These are phyloP conservation scores for Aristolochia californica DNA, from an alignment of 164 flowering plant species.

Conservation along the genomic window DNA sequence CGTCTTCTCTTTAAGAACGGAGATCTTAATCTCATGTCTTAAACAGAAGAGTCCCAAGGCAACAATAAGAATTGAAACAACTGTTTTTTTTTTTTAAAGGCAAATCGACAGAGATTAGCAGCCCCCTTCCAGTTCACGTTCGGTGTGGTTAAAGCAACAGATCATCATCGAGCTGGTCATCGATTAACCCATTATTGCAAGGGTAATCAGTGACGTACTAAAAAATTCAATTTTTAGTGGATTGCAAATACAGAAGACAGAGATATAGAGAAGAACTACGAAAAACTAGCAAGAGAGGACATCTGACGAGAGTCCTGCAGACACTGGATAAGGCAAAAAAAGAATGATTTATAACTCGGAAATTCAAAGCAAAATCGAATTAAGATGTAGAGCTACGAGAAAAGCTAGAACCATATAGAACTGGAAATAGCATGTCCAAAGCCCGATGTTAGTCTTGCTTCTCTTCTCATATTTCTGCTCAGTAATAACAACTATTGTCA, in stretches of 20 bases:
- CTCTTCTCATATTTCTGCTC: background rate
- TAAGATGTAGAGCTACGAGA: conserved; percentile 1
- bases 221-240: background rate
- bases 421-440: conserved; percentile 8
- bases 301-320: no score
- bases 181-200: background rate
- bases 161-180: background rate
- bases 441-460: background rate
- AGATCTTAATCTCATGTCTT: no score
- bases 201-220: no score
- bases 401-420: conserved; percentile 2
- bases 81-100: no score
- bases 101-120: no score
- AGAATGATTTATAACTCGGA: background rate
- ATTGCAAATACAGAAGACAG: no score
- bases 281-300: no score
- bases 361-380: no score
- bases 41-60: no score
- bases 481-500: background rate
- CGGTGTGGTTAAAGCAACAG: conserved; percentile 4
- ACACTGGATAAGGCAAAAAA: background rate
- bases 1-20: no score
- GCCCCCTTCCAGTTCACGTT: background rate
- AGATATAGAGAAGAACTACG: no score
- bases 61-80: no score